These are phyloP conservation scores for Cylindrodendrum hubeiense DNA, from an alignment of 2,329 filamentous ascomycete species.

Conservation along the genomic window DNA sequence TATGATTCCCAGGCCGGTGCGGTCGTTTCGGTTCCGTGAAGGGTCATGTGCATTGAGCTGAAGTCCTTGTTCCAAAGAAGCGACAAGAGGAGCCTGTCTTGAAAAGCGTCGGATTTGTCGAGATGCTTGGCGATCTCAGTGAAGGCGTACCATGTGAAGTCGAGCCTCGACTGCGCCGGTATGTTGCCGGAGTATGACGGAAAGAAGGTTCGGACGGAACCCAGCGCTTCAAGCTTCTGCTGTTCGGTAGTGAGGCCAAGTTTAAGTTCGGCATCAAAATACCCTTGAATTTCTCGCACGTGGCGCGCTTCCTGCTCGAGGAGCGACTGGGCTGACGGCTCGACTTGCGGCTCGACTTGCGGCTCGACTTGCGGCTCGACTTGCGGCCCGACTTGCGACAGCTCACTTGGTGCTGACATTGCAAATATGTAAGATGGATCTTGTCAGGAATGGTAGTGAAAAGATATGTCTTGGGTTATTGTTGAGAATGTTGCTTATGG, in stretches of 20 bases:
- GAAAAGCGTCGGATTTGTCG: background rate
- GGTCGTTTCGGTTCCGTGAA: background rate
- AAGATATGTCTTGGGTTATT: too few relatives aligned
- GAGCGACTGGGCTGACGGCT: background rate
- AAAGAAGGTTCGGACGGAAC: background rate
- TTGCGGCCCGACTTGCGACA: background rate
- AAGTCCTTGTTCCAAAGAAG: constrained; percentile 15
- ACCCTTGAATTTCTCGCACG: background rate
- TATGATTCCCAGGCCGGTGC: constrained; percentile 12
- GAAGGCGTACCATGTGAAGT: background rate
- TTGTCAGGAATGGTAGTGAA: too few relatives aligned
- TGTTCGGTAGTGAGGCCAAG: too few relatives aligned
- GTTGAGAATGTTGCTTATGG: too few relatives aligned
- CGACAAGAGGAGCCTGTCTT: constrained; percentile 10
- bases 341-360: background rate
- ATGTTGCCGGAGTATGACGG: background rate
- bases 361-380: too few relatives aligned
- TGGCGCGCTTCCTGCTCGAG: background rate
- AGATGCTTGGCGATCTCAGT: background rate
- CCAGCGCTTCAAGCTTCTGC: background rate
- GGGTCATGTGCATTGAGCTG: background rate
- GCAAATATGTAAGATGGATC: too few relatives aligned
- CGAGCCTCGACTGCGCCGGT: background rate
- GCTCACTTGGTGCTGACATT: background rate
- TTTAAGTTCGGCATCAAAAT: background rate